These are phyloP conservation scores for Erodium trifolium DNA, from an alignment of 441 rosid species.

Conservation along the genomic window DNA sequence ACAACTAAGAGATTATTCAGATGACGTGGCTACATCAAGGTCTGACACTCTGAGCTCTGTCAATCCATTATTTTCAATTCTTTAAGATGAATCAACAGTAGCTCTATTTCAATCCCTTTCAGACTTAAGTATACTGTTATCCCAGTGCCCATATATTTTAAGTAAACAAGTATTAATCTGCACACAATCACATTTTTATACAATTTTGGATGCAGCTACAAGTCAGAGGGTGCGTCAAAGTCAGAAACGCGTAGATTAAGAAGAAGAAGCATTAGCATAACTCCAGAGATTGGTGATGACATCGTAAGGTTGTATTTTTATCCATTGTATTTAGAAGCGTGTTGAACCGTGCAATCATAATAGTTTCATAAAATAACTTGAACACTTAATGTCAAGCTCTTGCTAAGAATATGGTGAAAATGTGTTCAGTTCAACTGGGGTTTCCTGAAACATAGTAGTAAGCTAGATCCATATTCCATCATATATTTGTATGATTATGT, in stretches of 20 bases:
- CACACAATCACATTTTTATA: constrained; percentile 22
- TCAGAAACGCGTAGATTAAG: constrained; percentile 78
- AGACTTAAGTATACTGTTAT: neutral
- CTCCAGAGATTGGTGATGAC: constrained; percentile 66
- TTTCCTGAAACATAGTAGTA: too few species aligned
- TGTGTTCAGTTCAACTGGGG: too few species aligned
- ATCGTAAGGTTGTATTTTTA: constrained; percentile 77
- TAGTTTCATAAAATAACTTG: too few species aligned
- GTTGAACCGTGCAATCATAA: neutral
- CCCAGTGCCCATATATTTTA: too few species aligned
- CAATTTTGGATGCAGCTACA: constrained; percentile 34
- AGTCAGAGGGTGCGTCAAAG: constrained; percentile 79
- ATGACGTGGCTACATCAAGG: constrained; percentile 78
- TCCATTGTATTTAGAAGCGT: constrained; percentile 15
- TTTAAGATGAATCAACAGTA: neutral
- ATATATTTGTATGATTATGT: neutral
- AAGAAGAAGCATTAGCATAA: constrained; percentile 98
- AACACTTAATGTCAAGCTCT: too few species aligned
- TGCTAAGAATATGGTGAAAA: too few species aligned
- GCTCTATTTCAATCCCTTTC: neutral
- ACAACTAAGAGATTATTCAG: constrained; percentile 51
- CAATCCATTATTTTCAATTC: constrained; percentile 4
- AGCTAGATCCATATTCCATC: too few species aligned
- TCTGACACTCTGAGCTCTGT: constrained; percentile 21
- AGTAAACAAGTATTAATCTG: constrained; percentile 1